Base-by-base conservation (phyloP, 257 asterid species). In the Nicotiana undulata region DNA sequence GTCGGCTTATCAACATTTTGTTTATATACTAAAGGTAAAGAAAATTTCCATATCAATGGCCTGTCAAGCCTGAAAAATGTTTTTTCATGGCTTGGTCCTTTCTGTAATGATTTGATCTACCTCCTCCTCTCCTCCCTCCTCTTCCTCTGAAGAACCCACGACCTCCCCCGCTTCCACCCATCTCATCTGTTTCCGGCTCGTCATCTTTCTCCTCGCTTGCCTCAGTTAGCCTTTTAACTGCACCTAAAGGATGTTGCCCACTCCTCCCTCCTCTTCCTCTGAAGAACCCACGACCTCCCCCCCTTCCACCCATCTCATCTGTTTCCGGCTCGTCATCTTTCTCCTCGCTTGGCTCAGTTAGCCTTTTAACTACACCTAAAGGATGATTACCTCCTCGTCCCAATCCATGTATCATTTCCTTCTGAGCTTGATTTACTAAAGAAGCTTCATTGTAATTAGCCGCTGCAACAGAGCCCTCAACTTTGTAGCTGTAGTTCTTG, bases 371-470 rank as follows among this genome's bases (percentile, higher is more conserved):
- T 17, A 93, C 93, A 63, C 95, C 97, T 68, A 91, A 49, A 68
- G 99, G 96, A 22, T 90, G 53, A 85, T 96, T 96, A 58, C 99
- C 99, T 58, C 98, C 99, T 59, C 84, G 89, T 31, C 99, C 99
- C 53, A 96, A 96, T 63, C 99, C 99, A 64, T 93, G 91, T 37
- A 96, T 85, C 0, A 76, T 87, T 61, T 91, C 97, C 83, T 81
- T 91, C 79, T 94, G 97, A 6, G 90, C 85, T 83, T 82, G 90
- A 86, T 86, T 92, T 22, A 96, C 87, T 84, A 96, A n/a, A 52
- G 81, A 80, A 11, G 99, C 95, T 72, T 96, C 99, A 0, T 86
- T 87, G 76, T 81, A 89, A 77, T 89, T 91, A 63, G 91, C 85
- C 34, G 85, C 99, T 0, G 96, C 98, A 67, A 92, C 86, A n/a